Conservation (phyloP, 2,329 filamentous ascomycete species). For the Trichoderma simmonsii region DNA sequence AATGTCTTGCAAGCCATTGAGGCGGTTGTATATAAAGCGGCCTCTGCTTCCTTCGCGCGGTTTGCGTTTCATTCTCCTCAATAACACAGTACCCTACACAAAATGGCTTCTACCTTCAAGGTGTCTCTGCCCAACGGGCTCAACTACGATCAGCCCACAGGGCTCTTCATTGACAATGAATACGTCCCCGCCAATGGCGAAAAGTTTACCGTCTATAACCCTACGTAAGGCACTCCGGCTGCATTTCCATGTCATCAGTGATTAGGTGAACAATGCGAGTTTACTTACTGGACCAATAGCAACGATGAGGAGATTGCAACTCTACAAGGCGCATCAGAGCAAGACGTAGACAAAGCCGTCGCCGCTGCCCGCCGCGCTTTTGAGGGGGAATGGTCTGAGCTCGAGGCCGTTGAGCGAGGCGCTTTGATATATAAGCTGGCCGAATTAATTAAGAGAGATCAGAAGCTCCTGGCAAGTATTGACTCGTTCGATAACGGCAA, state of each 20-base stretch:
- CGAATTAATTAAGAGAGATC: constrained; percentile 69
- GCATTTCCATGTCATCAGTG: background rate
- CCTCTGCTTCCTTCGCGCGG: background rate
- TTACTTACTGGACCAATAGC: background rate
- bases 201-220: constrained; percentile 13
- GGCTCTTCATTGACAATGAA: constrained; percentile 13
- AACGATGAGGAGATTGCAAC: background rate
- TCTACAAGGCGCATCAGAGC: constrained; percentile 9
- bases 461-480: constrained; percentile 67
- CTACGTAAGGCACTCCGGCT: background rate
- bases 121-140: constrained; percentile 22
- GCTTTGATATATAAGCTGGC: constrained; percentile 67
- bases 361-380: constrained; percentile 76
- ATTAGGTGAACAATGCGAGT: background rate
- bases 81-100: background rate
- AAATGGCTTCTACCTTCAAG: constrained; percentile 4
- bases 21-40: background rate
- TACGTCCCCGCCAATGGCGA: constrained; percentile 13
- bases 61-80: background rate
- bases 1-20: background rate
- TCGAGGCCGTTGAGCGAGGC: constrained; percentile 66
- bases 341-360: constrained; percentile 69
- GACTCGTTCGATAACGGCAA: constrained; percentile 82
- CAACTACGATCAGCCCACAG: constrained; percentile 10
- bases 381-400: constrained; percentile 62